Base-by-base conservation (phyloP, 164 flowering plant species). In the Umbellularia californica region DNA sequence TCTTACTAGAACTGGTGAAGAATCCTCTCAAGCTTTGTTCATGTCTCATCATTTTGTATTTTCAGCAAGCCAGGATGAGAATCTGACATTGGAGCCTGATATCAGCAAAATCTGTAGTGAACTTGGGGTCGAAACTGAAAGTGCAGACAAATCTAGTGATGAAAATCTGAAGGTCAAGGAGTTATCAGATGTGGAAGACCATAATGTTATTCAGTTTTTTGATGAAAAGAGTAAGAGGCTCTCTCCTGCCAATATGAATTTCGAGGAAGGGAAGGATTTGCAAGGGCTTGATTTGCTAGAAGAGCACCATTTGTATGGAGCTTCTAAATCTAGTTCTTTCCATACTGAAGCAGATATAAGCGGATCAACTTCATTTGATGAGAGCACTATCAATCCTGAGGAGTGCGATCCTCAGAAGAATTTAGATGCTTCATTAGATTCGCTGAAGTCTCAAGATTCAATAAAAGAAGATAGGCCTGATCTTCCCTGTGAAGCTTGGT, bases 11-110 rank as follows among this genome's bases (percentile, higher is more conserved):
- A 78, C 75, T 71, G 85, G 78, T 50, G 84, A 84, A 2, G 96
- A 91, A 77, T 81, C 88, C 68, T 82, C 92, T 52, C 83, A 58
- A 77, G 89, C 92, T 22, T 72, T 95, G 83, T 86, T 95, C 81
- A 87, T 93, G 98, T 95, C 99, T 35, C 78, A 85, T 63, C 99
- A 95, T 81, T 95, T 95, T 84, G 89, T 89, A 28, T 92, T 90
- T 77, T 98, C 99, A 25, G 91, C 94, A 6, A 87, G 76, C 71
- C 82, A 87, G 77, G 91, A 88, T 78, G 93, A 89, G 79, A 90
- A 90, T 78, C 74, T 90, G 69, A 92, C 91, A 5, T 3, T 87
- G 76, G 88, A 81, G 25, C 71, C 85, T 66, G 85, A 83, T 28
- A 71, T 47, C 23, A 64, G 28, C 75, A 84, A 85, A 80, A 79